Evolutionary conservation across 2,329 filamentous ascomycete species (phyloP).

Genomic region (Phaeosphaeria sp.): DNA sequence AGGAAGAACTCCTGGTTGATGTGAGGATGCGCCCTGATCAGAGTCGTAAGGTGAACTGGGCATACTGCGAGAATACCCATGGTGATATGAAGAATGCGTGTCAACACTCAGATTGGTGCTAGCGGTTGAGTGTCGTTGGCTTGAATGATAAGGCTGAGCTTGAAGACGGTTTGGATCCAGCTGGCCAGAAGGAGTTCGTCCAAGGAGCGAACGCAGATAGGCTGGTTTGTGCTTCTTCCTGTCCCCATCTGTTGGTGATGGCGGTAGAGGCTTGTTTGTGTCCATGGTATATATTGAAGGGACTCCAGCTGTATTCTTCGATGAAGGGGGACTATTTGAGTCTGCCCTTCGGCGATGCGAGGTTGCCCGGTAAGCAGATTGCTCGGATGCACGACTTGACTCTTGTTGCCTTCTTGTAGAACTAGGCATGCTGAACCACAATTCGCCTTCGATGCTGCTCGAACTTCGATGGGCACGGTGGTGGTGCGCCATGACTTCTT

Average conservation of each 20-base stretch:
- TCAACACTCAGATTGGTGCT: slow-evolving; percentile 29
- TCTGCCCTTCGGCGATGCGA: slow-evolving; percentile 26
- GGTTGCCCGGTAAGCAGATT: slow-evolving; percentile 40
- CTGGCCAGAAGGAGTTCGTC: slow-evolving; percentile 30
- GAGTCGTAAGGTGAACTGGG: slow-evolving; percentile 38
- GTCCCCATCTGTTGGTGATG: slow-evolving; percentile 29
- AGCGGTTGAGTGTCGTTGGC: slow-evolving; percentile 29
- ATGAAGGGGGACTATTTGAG: slow-evolving; percentile 20
- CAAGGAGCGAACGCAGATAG: slow-evolving; percentile 33
- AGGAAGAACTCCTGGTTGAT: slow-evolving; percentile 17
- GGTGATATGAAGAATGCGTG: slow-evolving; percentile 21
- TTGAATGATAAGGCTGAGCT: slow-evolving; percentile 22
- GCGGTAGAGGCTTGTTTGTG: slow-evolving; percentile 40
- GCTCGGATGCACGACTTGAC: slow-evolving; percentile 14
- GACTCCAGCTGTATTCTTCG: slow-evolving; percentile 10
- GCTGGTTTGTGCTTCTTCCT: slow-evolving; percentile 31
- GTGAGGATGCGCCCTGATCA: slow-evolving; percentile 11
- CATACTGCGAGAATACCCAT: slow-evolving; percentile 43
- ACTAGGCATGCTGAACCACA: slow-evolving; percentile 41
- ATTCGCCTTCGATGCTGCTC: slow-evolving; percentile 28
- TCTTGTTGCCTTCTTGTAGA: slow-evolving; percentile 19
- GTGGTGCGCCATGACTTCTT: slow-evolving; percentile 30
- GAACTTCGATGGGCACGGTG: slow-evolving; percentile 16
- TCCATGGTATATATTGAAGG: slow-evolving; percentile 31
- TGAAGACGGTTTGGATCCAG: slow-evolving; percentile 30